These are phyloP conservation scores for Hyaloscypha bicolor DNA, from an alignment of 495 filamentous ascomycete species.

Conservation along the genomic window DNA sequence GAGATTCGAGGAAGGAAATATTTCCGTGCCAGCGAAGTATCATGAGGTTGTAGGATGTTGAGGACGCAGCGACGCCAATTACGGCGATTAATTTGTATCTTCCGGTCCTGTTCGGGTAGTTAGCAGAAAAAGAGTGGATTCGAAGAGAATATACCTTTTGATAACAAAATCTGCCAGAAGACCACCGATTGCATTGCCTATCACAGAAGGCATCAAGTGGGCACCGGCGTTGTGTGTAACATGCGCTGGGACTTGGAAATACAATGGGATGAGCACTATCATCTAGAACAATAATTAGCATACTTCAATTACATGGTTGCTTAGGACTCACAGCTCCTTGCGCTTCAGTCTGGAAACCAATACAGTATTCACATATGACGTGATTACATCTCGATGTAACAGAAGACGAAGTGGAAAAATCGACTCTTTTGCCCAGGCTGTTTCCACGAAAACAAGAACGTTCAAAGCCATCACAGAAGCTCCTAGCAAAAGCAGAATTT, in stretches of 20 bases:
- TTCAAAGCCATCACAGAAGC: conserved; percentile 37
- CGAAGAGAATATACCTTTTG: conserved; percentile 35
- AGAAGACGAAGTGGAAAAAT: conserved; percentile 65
- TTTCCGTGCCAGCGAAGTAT: conserved; percentile 64
- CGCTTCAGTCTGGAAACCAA: too few species aligned
- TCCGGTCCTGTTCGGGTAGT: conserved; percentile 44
- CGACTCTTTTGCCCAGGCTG: conserved; percentile 57
- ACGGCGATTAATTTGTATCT: conserved; percentile 59
- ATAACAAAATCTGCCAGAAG: conserved; percentile 60
- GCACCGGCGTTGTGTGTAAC: conserved; percentile 58
- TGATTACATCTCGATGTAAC: conserved; percentile 52
- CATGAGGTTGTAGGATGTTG: conserved; percentile 54
- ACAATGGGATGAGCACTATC: conserved; percentile 65
- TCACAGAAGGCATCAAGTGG: conserved; percentile 65
- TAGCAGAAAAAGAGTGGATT: conserved; percentile 45
- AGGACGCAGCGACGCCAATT: conserved; percentile 51
- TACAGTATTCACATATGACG: conserved; percentile 37
- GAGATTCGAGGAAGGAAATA: conserved; percentile 59
- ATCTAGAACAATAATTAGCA: conserved; percentile 50
- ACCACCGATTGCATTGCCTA: conserved; percentile 67
- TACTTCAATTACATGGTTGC: conserved; percentile 17
- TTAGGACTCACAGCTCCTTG: too few species aligned
- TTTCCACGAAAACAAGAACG: conserved; percentile 55
- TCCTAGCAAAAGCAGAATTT: conserved; percentile 41
- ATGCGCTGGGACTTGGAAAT: conserved; percentile 64